A percentile compares a stretch with the other conserved stretches of the same genome.
Evolutionary conservation across 2,329 filamentous ascomycete genomes (phyloP).

Genomic region (Didymosphaeria variabile): DNA sequence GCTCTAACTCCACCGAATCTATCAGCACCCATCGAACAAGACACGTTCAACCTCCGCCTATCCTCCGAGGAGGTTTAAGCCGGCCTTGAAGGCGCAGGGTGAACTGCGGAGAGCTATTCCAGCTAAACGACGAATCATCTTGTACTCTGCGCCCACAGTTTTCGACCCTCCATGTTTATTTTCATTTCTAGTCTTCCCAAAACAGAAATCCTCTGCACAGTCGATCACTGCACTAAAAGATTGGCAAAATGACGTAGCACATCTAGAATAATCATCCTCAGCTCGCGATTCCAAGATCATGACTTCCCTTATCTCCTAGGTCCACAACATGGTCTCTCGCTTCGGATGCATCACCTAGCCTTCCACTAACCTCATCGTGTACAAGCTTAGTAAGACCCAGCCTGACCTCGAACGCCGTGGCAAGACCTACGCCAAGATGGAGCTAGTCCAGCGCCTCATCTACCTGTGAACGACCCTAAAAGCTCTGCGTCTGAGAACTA

Average conservation of each 20-base stretch:
- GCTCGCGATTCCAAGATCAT: neutral
- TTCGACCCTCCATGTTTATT: neutral
- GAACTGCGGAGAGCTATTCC: conserved; percentile 16
- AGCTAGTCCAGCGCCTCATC: neutral
- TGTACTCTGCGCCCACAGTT: no score
- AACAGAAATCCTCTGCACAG: neutral
- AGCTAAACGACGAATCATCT: neutral
- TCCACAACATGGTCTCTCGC: neutral
- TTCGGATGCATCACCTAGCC: neutral
- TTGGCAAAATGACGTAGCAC: neutral
- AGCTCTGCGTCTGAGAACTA: no score
- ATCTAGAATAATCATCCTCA: neutral
- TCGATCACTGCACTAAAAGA: neutral
- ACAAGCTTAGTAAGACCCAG: neutral
- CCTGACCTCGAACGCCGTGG: no score
- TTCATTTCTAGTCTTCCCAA: neutral
- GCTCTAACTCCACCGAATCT: conserved; percentile 14
- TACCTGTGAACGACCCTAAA: no score
- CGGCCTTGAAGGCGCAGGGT: conserved; percentile 16
- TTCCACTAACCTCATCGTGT: neutral
- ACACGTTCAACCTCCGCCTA: conserved; percentile 59
- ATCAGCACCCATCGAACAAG: conserved; percentile 56
- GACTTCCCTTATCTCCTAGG: neutral
- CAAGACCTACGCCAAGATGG: neutral
- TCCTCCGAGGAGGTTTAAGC: conserved; percentile 37